Evolutionary conservation across 176 grass and related monocot species (phyloP).

Genomic region (Aechmea fasciata): DNA sequence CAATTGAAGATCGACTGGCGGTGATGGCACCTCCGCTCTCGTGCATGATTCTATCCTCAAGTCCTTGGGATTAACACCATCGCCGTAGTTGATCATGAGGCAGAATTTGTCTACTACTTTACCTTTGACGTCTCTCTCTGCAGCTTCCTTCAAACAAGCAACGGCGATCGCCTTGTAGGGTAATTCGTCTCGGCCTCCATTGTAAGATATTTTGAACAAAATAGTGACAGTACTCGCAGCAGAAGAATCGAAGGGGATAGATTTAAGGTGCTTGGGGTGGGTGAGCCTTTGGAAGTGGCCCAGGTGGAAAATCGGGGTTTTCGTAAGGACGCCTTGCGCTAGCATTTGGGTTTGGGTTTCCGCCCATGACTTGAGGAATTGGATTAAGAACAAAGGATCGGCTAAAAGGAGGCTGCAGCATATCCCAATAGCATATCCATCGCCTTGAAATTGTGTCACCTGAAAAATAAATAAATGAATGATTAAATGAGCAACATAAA

Average conservation of each 20-base stretch:
- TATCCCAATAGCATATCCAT: constrained; percentile 60
- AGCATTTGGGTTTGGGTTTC: constrained; percentile 38
- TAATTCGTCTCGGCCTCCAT: not conserved
- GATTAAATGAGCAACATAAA: too few relatives aligned
- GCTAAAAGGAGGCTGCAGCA: constrained; percentile 55
- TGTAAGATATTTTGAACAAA: constrained; percentile 31
- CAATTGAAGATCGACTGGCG: not conserved
- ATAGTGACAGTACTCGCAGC: constrained; percentile 2
- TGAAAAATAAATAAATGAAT: constrained; percentile 3
- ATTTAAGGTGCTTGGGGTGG: constrained; percentile 25
- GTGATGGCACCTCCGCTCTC: not conserved
- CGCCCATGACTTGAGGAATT: constrained; percentile 65
- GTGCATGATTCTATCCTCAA: constrained; percentile 31
- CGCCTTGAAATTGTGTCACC: constrained; percentile 61
- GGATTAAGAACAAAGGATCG: constrained; percentile 48
- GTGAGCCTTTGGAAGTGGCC: constrained; percentile 41
- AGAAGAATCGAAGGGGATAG: constrained; percentile 30
- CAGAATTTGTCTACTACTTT: constrained; percentile 12
- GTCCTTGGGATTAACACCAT: not conserved
- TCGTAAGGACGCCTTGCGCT: constrained; percentile 8
- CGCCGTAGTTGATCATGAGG: constrained; percentile 15
- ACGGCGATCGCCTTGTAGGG: constrained; percentile 26
- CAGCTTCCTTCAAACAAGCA: constrained; percentile 28
- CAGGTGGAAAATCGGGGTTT: constrained; percentile 46
- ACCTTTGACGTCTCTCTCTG: not conserved